Evolutionary conservation across 768 basidiomycete species (phyloP), one percentile per base, ranked within the genome.

Genomic region (Suillus brevipes): DNA sequence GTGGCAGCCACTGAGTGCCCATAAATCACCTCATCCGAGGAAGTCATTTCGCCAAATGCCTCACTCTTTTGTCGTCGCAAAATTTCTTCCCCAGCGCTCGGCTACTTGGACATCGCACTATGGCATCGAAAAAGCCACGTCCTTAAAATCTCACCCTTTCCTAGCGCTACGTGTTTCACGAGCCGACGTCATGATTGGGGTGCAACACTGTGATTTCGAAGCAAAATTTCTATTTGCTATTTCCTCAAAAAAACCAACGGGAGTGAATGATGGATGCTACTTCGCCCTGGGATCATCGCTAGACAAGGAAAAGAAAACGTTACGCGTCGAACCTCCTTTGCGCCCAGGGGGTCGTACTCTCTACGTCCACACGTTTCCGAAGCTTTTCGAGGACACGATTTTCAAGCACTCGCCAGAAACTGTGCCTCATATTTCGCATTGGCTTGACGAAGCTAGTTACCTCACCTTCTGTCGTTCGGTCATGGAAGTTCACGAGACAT

Each of bases 361-460:
- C 14, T 63, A 63, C n/a, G 16, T 63, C 4, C 62, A 63, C 16
- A 63, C 52, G 25, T 59, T 63, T 40, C 62, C 37, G 9, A 58
- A 8, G 28, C 62, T 63, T 58, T 40, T 58, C 0, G 62, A 63
- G 9, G 18, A 52, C 7, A 4, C 3, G 16, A 7, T 4, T 14
- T 52, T 40, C 20, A 14, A 18, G 1, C 14, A 6, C 34, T 34
- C 20, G 37, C 62, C 36, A n/a, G 36, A 13, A 4, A 38, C 18
- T 28, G 25, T 25, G 25, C 25, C 34, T 14, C 49, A 20, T 4
- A 12, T 63, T 10, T 37, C 37, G 25, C 36, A 59, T 53, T 13
- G 5, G 14, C 37, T 63, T 9, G 62, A 63, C 10, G 31, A 60
- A 23, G 12, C 52, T 38, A 55, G 38, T 38, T 63, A 23, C 53